Conservation (phyloP, 805 yeast species). For the Cyberlindnera suaveolens region DNA sequence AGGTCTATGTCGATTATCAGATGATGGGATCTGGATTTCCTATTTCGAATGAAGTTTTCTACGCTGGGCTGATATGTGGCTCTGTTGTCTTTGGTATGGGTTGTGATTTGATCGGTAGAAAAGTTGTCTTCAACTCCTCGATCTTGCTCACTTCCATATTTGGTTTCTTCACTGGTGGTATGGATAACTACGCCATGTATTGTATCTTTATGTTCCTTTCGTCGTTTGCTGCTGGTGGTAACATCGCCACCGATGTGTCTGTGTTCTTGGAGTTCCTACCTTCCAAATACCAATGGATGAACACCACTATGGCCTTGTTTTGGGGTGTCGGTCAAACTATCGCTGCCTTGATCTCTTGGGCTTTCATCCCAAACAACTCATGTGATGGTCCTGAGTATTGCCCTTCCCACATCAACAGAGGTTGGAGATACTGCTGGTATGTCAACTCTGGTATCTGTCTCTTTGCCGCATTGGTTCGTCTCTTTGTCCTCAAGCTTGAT, state of each 20-base stretch:
- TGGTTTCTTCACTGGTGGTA: slow-evolving; percentile 45
- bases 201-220: slow-evolving; percentile 40
- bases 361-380: slow-evolving; percentile 40
- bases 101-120: slow-evolving; percentile 46
- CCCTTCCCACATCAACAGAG: slow-evolving; percentile 40
- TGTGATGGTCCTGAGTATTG: slow-evolving; percentile 38
- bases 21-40: slow-evolving; percentile 36
- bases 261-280: slow-evolving; percentile 48
- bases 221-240: slow-evolving; percentile 45
- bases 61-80: slow-evolving; percentile 44
- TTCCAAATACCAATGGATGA: slow-evolving; percentile 40
- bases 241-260: slow-evolving; percentile 45
- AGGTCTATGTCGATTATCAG: slow-evolving; percentile 40
- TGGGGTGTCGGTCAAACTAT: slow-evolving; percentile 57
- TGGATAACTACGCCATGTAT: slow-evolving; percentile 40
- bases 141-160: slow-evolving; percentile 39
- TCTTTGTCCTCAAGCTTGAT: slow-evolving; percentile 36
- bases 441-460: slow-evolving; percentile 45
- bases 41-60: slow-evolving; percentile 37
- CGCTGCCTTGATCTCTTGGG: slow-evolving; percentile 46
- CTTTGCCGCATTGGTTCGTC: slow-evolving; percentile 40
- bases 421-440: slow-evolving; percentile 55
- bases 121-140: slow-evolving; percentile 41
- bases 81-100: slow-evolving; percentile 46
- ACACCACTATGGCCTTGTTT: slow-evolving; percentile 44